These are phyloP conservation scores for Pleurotus cornucopiae DNA, from an alignment of 768 basidiomycete genomes.

Conservation along the genomic window DNA sequence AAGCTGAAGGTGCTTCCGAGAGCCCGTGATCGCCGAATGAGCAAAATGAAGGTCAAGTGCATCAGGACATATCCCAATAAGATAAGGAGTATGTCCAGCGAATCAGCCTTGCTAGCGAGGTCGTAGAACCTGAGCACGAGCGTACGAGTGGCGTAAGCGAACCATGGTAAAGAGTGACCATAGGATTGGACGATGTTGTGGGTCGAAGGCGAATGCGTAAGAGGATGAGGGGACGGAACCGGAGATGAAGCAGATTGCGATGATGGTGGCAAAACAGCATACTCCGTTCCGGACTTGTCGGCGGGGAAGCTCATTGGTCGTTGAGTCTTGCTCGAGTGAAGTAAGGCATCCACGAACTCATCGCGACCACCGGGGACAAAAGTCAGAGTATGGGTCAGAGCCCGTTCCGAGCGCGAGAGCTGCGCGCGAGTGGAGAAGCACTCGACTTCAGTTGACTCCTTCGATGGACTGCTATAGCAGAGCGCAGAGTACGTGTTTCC, in stretches of 20 bases:
- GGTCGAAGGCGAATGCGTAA: not conserved
- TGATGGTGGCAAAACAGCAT: constrained; percentile 39
- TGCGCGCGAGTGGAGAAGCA: constrained; percentile 23
- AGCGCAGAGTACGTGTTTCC: constrained; percentile 46
- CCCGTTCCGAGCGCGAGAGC: constrained; percentile 24
- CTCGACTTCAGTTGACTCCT: constrained; percentile 12
- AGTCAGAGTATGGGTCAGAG: constrained; percentile 44
- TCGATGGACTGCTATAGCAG: constrained; percentile 36
- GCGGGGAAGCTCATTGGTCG: constrained; percentile 18
- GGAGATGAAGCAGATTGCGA: constrained; percentile 3
- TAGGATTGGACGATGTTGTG: constrained; percentile 32
- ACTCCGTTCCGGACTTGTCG: constrained; percentile 40
- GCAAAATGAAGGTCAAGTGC: constrained; percentile 91
- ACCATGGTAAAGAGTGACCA: constrained; percentile 75
- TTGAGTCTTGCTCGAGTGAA: constrained; percentile 7
- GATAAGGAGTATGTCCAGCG: constrained; percentile 92
- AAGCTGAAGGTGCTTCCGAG: constrained; percentile 66
- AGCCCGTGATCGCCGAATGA: constrained; percentile 83
- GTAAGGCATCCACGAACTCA: constrained; percentile 40
- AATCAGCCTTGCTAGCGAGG: constrained; percentile 90
- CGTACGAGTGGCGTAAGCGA: constrained; percentile 79
- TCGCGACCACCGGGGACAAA: constrained; percentile 47
- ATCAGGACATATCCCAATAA: constrained; percentile 91
- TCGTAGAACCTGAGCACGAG: constrained; percentile 82
- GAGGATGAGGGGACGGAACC: constrained; percentile 12